Evolutionary conservation across 2,329 filamentous ascomycete species (phyloP), one percentile per base, ranked within the genome.

Genomic region (Aschersonia sp.): DNA sequence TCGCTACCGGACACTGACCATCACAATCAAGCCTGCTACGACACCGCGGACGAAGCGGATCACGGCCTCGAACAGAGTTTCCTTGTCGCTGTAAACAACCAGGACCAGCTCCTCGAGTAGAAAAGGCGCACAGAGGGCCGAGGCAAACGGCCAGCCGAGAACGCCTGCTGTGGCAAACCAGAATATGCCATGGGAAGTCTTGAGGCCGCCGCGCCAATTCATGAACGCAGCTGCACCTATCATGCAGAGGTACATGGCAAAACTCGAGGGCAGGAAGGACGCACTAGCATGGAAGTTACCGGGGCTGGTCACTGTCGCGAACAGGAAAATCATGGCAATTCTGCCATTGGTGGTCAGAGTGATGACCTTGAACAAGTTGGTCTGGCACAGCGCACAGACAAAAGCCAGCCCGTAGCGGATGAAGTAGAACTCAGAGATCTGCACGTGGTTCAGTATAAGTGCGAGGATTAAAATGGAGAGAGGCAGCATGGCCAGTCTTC

Each of bases 241-340:
- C 74, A 92, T 92, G 11, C 79, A 81, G 50, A 81, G 85, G 62
- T 94, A 96, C 92, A 98, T 98, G 59, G 92, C 85, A 60, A 98
- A 98, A 63, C 85, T 95, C 7, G 89, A 95, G 0, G 92, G 92
- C 5, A 98, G 71, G 59, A 86, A 96, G 5, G 90, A 81, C 1
- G 85, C 76, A 49, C 87, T 87, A 5, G 92, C 84, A 64, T 96
- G 87, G 61, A 95, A 97, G 74, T 95, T 94, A 42, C 92, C 92
- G 0, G 92, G 86, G 52, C 85, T 94, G 49, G 83, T 80, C 45
- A 87, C 68, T 50, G 84, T 81, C 42, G 84, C 79, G 51, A 90
- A 70, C 50, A 95, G 67, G 63, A 94, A 96, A 59, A 95, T 79
- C 5, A 94, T 68, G 9, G 86, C 92, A 49, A 97, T 85, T 50